Evolutionary conservation across 2,329 filamentous ascomycete genomes (phyloP).

Genomic region (Trichoderma harzianum): DNA sequence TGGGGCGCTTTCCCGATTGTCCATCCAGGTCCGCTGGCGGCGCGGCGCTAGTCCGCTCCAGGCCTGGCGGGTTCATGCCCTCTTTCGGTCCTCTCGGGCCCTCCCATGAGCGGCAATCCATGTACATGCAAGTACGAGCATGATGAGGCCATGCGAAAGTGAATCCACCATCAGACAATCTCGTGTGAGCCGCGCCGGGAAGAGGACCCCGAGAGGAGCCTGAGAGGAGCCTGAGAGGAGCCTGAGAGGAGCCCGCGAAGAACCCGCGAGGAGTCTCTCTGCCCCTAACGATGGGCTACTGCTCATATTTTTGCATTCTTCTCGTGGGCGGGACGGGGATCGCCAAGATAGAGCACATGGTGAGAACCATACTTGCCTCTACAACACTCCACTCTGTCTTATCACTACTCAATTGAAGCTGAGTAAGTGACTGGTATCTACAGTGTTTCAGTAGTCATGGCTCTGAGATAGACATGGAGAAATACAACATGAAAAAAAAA

Average conservation of each 20-base stretch:
- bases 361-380: neutral
- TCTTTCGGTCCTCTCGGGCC: neutral
- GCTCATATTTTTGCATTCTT: neutral
- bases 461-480: neutral
- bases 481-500: neutral
- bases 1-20: slow-evolving; percentile 5
- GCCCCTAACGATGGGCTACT: neutral
- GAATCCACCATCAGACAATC: neutral
- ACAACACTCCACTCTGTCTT: neutral
- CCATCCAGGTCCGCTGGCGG: neutral
- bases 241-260: neutral
- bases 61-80: neutral
- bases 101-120: neutral
- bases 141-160: neutral
- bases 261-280: neutral
- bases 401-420: neutral
- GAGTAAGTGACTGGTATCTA: neutral
- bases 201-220: neutral
- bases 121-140: neutral
- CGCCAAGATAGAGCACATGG: neutral
- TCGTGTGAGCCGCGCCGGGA: neutral
- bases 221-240: neutral
- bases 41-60: neutral
- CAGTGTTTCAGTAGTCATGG: neutral
- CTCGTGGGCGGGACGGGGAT: neutral